phyloP scores from a whole-genome alignment of 805 yeast genomes.

The Candida maris region DNA sequence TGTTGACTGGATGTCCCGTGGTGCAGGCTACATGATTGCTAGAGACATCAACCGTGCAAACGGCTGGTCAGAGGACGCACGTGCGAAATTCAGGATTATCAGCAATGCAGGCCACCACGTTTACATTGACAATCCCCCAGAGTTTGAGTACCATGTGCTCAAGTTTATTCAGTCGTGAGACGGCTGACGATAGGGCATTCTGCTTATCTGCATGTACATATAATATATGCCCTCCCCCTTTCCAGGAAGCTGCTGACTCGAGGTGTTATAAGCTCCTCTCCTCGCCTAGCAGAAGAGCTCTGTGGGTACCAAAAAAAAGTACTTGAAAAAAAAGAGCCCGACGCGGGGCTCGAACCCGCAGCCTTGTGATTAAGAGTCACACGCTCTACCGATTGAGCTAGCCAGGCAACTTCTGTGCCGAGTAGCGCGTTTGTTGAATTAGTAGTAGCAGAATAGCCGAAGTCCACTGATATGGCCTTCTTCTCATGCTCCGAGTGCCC shows the following conservation, averaged over 20 bases:
- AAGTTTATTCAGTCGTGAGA: constrained; percentile 20
- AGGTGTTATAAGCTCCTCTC: too few species aligned
- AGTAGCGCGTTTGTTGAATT: too few species aligned
- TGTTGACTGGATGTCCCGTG: constrained; percentile 66
- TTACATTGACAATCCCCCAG: constrained; percentile 46
- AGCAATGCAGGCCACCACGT: constrained; percentile 52
- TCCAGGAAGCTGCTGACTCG: too few species aligned
- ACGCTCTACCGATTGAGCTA: constrained; percentile 28
- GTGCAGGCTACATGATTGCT: constrained; percentile 50
- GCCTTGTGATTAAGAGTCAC: constrained; percentile 28
- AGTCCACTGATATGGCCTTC: too few species aligned
- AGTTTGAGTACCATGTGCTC: constrained; percentile 26
- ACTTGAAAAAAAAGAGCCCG: constrained; percentile 13
- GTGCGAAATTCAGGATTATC: constrained; percentile 35
- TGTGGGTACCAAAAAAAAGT: too few species aligned
- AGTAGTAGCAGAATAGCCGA: too few species aligned
- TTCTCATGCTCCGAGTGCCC: too few species aligned
- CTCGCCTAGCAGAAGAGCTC: too few species aligned
- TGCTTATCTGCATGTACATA: too few species aligned
- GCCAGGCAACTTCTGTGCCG: constrained; percentile 24
- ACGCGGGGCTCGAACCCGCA: constrained; percentile 27
- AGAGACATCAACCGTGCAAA: constrained; percentile 29
- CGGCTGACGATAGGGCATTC: too few species aligned
- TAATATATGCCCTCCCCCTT: too few species aligned
- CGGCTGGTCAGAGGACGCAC: constrained; percentile 6